Evolutionary conservation across 306 rosid species (phyloP), one percentile per base, ranked within the genome.

Genomic region (Oxytropis ochrocephala): DNA sequence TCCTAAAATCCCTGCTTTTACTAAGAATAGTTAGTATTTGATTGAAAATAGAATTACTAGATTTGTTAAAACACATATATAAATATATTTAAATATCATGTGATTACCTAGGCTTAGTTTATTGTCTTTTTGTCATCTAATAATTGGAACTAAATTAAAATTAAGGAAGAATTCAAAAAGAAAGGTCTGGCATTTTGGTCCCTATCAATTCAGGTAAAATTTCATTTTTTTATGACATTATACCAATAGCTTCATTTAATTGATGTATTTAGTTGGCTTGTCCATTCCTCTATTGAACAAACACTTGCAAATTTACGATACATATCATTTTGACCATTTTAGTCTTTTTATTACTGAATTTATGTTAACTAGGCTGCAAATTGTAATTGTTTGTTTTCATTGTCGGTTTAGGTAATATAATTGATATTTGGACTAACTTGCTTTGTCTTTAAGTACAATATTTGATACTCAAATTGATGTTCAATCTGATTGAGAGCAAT

Each of bases 151-250:
- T 3, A 8, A 54, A 50, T 51, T 17, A 16, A 64, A 53, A 24
- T 24, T 24, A 24, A 64, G 21, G 16, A 76, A 38, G 64, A 52
- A 11, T 11, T 62, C 0, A 61, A 50, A 30, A 69, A 21, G 13
- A 11, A 41, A 55, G 18, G 10, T 30, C 0, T 46, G 14, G 29
- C n/a, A 71, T 41, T 48, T 16, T 72, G 70, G 78, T 56, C 72
- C 64, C 71, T 74, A 64, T 74, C 78, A 29, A 64, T 36, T 80
- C 36, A 7, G 81, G 55, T 80, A 66, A 32, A 75, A 66, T 35
- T 52, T 80, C 78, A 19, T 57, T 75, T 50, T 57, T 52, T 50
- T 17, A 49, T 56, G 81, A 54, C 65, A 50, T 50, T 49, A 57
- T 50, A 14, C 11, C 58, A 64, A 64, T 70, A 75, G 21, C 27